Conservation (phyloP, 2,329 filamentous ascomycete genomes). For the Penicillium thymicola region DNA sequence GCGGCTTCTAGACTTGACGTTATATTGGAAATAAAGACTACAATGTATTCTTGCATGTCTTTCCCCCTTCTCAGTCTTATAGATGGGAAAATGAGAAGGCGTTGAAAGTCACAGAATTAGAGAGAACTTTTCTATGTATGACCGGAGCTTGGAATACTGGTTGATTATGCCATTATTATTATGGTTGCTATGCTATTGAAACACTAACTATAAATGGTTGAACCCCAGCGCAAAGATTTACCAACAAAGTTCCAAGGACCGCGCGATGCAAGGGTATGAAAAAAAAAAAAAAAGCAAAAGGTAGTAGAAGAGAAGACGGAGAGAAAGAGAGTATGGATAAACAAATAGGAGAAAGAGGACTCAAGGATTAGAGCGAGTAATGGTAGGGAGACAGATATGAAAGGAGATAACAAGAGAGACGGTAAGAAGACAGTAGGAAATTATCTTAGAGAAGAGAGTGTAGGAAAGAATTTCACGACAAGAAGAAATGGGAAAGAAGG, state of each 20-base stretch:
- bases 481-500: neutral
- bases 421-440: neutral
- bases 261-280: slow-evolving; percentile 28
- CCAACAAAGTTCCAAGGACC: slow-evolving; percentile 7
- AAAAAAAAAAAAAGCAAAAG: neutral
- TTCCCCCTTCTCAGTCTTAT: neutral
- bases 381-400: neutral
- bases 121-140: neutral
- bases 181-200: slow-evolving; percentile 15
- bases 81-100: neutral
- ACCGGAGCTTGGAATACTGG: neutral
- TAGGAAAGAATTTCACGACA: neutral
- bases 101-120: no score
- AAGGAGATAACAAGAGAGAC: neutral
- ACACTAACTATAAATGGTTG: slow-evolving; percentile 16
- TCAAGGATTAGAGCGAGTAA: neutral
- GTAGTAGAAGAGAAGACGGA: neutral
- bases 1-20: no score
- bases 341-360: neutral
- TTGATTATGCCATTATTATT: slow-evolving; percentile 21
- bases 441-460: neutral
- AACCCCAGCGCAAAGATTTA: neutral
- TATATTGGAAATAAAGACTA: neutral
- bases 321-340: neutral
- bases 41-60: neutral